phyloP scores from a whole-genome alignment of 2,329 filamentous ascomycete species.

The Alternaria sp. region DNA sequence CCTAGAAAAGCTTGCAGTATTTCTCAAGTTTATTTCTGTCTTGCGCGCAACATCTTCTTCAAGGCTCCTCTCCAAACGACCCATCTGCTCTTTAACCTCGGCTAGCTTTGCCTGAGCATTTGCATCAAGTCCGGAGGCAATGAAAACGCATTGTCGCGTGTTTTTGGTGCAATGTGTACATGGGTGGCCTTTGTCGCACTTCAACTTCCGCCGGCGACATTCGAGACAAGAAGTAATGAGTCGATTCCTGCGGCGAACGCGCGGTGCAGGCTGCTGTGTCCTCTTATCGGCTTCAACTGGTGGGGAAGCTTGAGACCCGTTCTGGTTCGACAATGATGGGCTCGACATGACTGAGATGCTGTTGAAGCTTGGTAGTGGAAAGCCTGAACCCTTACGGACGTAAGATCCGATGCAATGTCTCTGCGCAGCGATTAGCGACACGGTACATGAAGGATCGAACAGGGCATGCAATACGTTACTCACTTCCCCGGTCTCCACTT shows the following conservation, averaged over 20 bases:
- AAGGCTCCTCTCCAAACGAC: conserved; percentile 71
- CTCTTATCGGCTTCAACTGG: conserved; percentile 19
- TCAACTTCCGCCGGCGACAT: conserved; percentile 73
- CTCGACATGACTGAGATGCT: conserved; percentile 10
- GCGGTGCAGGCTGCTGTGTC: conserved; percentile 30
- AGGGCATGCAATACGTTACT: conserved; percentile 2
- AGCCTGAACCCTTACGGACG: conserved; percentile 4
- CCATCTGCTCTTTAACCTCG: conserved; percentile 81
- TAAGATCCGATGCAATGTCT: background rate
- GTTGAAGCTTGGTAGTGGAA: background rate
- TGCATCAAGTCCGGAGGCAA: conserved; percentile 72
- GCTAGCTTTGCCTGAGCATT: conserved; percentile 73
- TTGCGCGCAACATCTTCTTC: conserved; percentile 70
- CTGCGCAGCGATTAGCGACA: conserved; percentile 5
- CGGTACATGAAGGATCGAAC: background rate
- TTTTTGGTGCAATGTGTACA: conserved; percentile 70
- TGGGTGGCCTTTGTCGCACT: conserved; percentile 76
- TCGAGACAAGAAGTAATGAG: conserved; percentile 50
- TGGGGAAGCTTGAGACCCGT: conserved; percentile 1
- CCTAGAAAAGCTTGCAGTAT: background rate
- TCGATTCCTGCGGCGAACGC: conserved; percentile 47
- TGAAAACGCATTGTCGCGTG: conserved; percentile 65
- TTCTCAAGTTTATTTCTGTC: conserved; percentile 13
- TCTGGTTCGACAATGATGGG: conserved; percentile 4
- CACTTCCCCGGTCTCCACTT: background rate